phyloP scores from a whole-genome alignment of 164 flowering plant genomes.

The Amborella trichopoda region DNA sequence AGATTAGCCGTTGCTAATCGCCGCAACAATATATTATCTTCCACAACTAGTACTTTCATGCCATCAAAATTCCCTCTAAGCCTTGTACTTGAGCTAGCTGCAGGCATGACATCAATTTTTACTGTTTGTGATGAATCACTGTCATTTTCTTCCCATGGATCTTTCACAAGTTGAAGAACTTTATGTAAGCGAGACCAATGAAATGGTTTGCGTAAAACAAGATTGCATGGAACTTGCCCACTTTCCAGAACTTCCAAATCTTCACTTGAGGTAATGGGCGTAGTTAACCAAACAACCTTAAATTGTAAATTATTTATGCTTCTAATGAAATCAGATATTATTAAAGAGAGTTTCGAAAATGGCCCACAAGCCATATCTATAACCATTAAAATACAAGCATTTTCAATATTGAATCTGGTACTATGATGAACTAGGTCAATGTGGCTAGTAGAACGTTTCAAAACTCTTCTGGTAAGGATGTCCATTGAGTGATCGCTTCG shows the following conservation, averaged over 20 bases:
- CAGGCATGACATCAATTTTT: background rate
- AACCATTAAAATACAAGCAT: slow-evolving; percentile 5
- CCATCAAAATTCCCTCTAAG: slow-evolving; percentile 40
- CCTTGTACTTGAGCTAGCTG: slow-evolving; percentile 7
- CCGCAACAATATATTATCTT: slow-evolving; percentile 23
- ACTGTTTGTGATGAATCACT: background rate
- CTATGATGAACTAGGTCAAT: too few relatives aligned
- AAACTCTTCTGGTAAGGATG: too few relatives aligned
- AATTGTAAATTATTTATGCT: slow-evolving; percentile 2
- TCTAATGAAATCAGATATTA: slow-evolving; percentile 5
- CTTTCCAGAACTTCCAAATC: background rate
- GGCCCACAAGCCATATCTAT: slow-evolving; percentile 8
- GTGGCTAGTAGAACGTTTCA: too few relatives aligned
- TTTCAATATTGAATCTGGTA: too few relatives aligned
- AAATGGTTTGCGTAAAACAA: slow-evolving; percentile 22
- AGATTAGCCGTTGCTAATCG: slow-evolving; percentile 11
- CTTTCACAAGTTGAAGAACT: slow-evolving; percentile 13
- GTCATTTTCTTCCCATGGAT: slow-evolving; percentile 10
- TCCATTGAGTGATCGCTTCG: slow-evolving; percentile 6
- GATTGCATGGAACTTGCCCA: slow-evolving; percentile 8
- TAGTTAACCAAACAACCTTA: slow-evolving; percentile 28
- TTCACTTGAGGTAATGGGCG: background rate
- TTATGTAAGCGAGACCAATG: slow-evolving; percentile 26
- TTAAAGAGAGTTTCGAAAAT: slow-evolving; percentile 6
- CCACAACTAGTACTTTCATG: slow-evolving; percentile 47